These are phyloP conservation scores for Aurifilum marmelostoma DNA, from an alignment of 2,329 filamentous ascomycete species.

Conservation along the genomic window DNA sequence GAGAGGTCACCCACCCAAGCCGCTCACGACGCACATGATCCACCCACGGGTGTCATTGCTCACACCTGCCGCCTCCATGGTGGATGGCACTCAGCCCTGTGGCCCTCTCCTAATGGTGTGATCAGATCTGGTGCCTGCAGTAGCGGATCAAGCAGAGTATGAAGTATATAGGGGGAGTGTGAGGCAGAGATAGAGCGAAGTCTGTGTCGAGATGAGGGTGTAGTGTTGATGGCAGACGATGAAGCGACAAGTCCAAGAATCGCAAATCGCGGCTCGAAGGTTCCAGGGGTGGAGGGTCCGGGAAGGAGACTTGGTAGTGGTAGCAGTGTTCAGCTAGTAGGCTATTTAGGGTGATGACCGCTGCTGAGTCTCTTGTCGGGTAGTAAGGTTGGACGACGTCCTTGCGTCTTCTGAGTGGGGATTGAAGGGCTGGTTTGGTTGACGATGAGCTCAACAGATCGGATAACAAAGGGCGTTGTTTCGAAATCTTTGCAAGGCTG, in stretches of 20 bases:
- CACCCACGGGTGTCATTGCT: conserved; percentile 89
- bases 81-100: conserved; percentile 30
- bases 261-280: not conserved
- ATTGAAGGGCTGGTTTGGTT: not conserved
- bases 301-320: not conserved
- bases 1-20: conserved; percentile 58
- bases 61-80: conserved; percentile 49
- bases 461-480: not conserved
- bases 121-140: conserved; percentile 27
- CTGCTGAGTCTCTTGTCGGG: not conserved
- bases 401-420: not conserved
- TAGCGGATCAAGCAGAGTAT: conserved; percentile 15
- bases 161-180: not conserved
- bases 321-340: not conserved
- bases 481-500: not conserved
- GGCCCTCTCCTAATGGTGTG: conserved; percentile 24
- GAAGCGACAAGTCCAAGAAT: conserved; percentile 2
- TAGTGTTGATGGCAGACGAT: not conserved
- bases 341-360: not conserved
- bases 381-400: not conserved
- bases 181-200: not conserved
- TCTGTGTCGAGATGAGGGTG: not conserved
- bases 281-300: not conserved
- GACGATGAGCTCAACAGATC: not conserved
- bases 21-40: conserved; percentile 88